These are phyloP conservation scores for Fomitopsis pinicola DNA, from an alignment of 1,284 basidiomycete genomes.

Conservation along the genomic window DNA sequence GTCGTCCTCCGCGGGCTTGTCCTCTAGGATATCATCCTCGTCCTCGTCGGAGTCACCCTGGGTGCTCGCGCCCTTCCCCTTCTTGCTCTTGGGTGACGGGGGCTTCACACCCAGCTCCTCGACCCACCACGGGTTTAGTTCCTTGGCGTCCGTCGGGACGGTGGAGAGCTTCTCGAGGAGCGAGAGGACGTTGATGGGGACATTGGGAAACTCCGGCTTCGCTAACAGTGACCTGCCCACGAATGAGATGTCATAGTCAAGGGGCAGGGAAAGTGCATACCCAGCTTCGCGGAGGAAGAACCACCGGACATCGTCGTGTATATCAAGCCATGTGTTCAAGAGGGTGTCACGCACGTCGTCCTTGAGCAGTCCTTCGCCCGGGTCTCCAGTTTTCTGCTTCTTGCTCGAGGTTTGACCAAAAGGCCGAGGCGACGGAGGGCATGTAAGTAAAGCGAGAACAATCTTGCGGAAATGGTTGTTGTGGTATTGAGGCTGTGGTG, in stretches of 20 bases:
- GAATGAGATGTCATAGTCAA: neutral
- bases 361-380: conserved; percentile 37
- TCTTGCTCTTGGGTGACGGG: conserved; percentile 37
- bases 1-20: conserved; percentile 38
- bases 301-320: conserved; percentile 90
- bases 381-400: conserved; percentile 16
- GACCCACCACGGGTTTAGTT: conserved; percentile 88
- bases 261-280: conserved; percentile 37
- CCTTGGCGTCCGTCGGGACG: conserved; percentile 73
- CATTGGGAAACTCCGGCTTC: conserved; percentile 34
- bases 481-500: conserved; percentile 59
- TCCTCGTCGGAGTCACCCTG: conserved; percentile 31
- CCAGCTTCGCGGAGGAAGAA: conserved; percentile 86
- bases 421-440: conserved; percentile 48
- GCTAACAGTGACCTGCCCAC: neutral
- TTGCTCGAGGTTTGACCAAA: conserved; percentile 12
- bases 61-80: conserved; percentile 1
- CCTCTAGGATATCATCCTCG: conserved; percentile 34
- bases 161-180: conserved; percentile 78
- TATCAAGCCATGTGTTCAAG: conserved; percentile 68
- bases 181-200: conserved; percentile 64
- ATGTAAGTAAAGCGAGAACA: conserved; percentile 54
- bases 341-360: conserved; percentile 63
- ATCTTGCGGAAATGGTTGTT: conserved; percentile 66
- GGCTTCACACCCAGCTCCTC: conserved; percentile 64